Evolutionary conservation across 441 rosid species (phyloP), one percentile per base, ranked within the genome.

Genomic region (Pelargonium fulgidum): DNA sequence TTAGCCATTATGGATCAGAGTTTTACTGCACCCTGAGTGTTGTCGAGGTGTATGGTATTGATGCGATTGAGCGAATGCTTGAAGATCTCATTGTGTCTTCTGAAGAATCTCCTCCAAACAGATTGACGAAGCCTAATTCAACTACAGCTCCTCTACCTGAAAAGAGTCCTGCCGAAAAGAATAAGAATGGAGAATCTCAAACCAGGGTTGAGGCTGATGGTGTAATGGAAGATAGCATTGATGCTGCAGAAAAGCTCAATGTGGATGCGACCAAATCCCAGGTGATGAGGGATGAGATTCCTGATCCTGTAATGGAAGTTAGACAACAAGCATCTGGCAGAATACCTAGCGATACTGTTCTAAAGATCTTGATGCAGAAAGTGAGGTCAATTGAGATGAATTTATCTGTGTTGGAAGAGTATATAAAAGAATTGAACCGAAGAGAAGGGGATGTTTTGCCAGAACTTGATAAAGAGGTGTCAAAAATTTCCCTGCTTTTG

Each of bases 361-460:
- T 91, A 50, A 91, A 93, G 81, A 81, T 91, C 73, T 77, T 93
- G 77, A 88, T 91, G 97, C 96, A 91, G 80, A 93, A 93, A 82
- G 95, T 89, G 48, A 81, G 84, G 66, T 87, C 91, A 0, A 68
- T 91, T 50, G 99, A 93, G 81, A 64, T 86, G 58, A 92, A 84
- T 77, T 78, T 95, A 68, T 89, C 96, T 20, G 91, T 90, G 17
- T 74, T 95, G 74, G 99, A 92, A 79, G 84, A 87, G 44, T 92
- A 95, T 79, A 68, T 92, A 41, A 98, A 90, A 77, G 95, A 90
- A 70, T 69, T 92, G 76, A 92, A 83, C 81, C 73, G 83, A 39
- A 90, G 85, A 77, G 89, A 92, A 0, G 83, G 84, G 6, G 81
- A 70, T 72, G 90, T 86, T 66, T 87, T 91, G 59, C 87, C 84